A percentile compares a stretch with the other conserved stretches of the same genome.
phyloP scores from a whole-genome alignment of 129 eudicot genomes.

The Artemisia tridentata region DNA sequence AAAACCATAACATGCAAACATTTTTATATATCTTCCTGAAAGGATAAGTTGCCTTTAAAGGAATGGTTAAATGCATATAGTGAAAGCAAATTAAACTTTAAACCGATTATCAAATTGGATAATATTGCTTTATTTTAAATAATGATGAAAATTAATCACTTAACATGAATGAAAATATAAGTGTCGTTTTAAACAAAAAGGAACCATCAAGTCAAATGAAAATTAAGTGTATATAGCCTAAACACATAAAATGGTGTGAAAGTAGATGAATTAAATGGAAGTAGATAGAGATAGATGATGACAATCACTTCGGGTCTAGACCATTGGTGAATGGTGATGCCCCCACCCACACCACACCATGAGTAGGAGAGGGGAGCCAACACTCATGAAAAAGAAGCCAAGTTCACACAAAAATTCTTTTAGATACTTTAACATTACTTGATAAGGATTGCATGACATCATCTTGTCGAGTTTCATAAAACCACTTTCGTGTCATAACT shows the following conservation, averaged over 20 bases:
- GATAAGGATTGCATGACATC: conserved; percentile 19
- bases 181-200: neutral
- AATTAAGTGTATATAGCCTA: conserved; percentile 1
- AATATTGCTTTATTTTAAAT: neutral
- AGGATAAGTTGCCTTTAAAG: too few relatives aligned
- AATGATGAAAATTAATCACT: neutral
- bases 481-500: too few relatives aligned
- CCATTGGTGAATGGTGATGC: conserved; percentile 32
- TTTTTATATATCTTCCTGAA: too few relatives aligned
- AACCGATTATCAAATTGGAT: too few relatives aligned
- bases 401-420: conserved; percentile 1
- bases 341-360: conserved; percentile 20
- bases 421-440: conserved; percentile 10
- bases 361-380: conserved; percentile 11
- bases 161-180: neutral
- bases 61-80: too few relatives aligned
- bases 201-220: neutral
- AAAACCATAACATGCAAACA: too few relatives aligned
- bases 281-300: conserved; percentile 30
- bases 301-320: conserved; percentile 31
- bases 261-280: conserved; percentile 6
- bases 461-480: neutral
- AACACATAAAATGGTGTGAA: conserved; percentile 13
- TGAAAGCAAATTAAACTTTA: too few relatives aligned
- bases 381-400: conserved; percentile 19